phyloP scores from a whole-genome alignment of 192 early-diverging fungal genomes.

The Podochytrium sp. region DNA sequence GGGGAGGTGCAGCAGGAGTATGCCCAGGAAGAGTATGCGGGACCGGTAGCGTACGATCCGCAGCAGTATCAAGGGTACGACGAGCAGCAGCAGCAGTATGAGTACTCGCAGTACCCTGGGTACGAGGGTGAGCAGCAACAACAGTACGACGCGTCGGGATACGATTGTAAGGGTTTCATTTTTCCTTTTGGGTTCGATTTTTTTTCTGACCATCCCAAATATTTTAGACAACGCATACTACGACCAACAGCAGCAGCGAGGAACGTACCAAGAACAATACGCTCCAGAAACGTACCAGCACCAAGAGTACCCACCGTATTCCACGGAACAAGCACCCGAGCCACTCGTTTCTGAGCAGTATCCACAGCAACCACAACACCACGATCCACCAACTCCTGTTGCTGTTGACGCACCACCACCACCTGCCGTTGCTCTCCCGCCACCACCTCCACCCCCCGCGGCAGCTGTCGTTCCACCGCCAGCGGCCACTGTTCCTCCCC shows the following conservation, averaged over 20 bases:
- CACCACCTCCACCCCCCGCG: not conserved
- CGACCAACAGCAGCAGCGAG: not conserved
- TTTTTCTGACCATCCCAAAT: too few species aligned
- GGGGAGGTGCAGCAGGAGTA: not conserved
- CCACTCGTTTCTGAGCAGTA: not conserved
- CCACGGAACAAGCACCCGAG: not conserved
- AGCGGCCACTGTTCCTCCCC: too few species aligned
- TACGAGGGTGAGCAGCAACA: not conserved
- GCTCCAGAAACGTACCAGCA: not conserved
- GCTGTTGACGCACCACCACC: not conserved
- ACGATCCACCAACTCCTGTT: not conserved
- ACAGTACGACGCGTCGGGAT: not conserved
- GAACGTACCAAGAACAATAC: not conserved
- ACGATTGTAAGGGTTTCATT: not conserved
- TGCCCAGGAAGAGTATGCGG: not conserved
- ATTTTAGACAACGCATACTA: not conserved
- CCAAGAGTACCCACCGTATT: not conserved
- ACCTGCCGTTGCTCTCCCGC: not conserved
- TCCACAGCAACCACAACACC: not conserved
- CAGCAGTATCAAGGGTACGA: not conserved
- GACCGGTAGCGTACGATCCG: not conserved
- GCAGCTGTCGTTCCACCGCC: not conserved
- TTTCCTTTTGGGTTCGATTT: not conserved
- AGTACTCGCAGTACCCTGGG: not conserved
- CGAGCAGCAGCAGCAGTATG: not conserved